Percentiles rank a stretch among this genome's conserved stretches.
phyloP scores from a whole-genome alignment of 2,329 filamentous ascomycete genomes.

The Neurospora sp. region DNA sequence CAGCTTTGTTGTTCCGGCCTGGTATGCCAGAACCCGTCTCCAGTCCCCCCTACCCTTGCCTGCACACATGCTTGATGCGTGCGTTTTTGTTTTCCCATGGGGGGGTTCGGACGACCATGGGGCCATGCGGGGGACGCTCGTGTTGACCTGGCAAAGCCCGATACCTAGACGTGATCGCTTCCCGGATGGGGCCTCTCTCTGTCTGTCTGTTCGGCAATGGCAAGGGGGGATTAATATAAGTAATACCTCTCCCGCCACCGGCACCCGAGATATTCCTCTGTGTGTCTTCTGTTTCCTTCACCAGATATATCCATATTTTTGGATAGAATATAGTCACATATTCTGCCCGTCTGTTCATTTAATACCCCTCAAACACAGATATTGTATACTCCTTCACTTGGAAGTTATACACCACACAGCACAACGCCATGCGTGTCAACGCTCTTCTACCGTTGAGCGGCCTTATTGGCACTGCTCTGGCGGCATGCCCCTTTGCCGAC shows the following conservation, averaged over 20 bases:
- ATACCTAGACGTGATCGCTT: not conserved
- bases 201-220: not conserved
- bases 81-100: not conserved
- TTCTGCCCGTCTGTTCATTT: not conserved
- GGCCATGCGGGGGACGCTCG: not conserved
- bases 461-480: conserved; percentile 12
- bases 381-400: not conserved
- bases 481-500: conserved; percentile 16
- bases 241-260: not conserved
- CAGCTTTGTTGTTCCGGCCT: not conserved
- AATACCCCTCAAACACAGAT: not conserved
- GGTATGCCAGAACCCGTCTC: not conserved
- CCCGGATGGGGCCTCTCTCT: not conserved
- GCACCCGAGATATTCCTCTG: not conserved
- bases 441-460: conserved; percentile 14
- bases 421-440: conserved; percentile 1
- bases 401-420: not conserved
- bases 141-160: not conserved
- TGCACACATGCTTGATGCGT: not conserved
- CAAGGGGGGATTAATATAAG: not conserved
- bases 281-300: not conserved
- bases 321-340: not conserved
- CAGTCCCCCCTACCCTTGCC: not conserved
- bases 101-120: not conserved
- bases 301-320: not conserved